A percentile compares a stretch with the other conserved stretches of the same genome.
Conservation (phyloP, 345 rosid species). For the Gossypium ekmanianum region DNA sequence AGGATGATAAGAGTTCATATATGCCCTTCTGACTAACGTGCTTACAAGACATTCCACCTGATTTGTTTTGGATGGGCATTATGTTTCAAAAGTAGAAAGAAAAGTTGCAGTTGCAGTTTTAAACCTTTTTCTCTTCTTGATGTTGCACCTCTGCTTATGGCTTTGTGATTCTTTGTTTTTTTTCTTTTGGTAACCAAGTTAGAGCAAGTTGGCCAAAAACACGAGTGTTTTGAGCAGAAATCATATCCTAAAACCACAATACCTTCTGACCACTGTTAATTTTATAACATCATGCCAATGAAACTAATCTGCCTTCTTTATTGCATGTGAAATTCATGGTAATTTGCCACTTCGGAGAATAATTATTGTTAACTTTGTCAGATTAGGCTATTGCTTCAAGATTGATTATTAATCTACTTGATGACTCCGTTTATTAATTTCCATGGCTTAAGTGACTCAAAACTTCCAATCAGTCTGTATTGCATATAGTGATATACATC, state of each 20-base stretch:
- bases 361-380: neutral
- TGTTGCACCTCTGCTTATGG: neutral
- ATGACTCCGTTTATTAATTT: neutral
- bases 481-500: neutral
- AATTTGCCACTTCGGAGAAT: neutral
- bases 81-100: conserved; percentile 9
- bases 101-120: neutral
- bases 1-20: conserved; percentile 1
- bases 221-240: neutral
- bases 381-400: neutral
- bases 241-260: neutral
- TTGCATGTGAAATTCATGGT: neutral
- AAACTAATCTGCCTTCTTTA: neutral
- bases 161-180: neutral
- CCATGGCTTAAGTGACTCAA: neutral
- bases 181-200: neutral
- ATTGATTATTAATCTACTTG: neutral
- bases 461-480: neutral
- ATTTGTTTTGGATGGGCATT: neutral
- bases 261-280: neutral
- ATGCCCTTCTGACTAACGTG: neutral
- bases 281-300: neutral
- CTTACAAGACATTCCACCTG: neutral
- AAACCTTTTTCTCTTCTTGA: neutral
- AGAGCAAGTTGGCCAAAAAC: neutral